Evolutionary conservation across 2,329 filamentous ascomycete genomes (phyloP), one percentile per base, ranked within the genome.

Genomic region (Immersiporthe knoxdaviesiana): DNA sequence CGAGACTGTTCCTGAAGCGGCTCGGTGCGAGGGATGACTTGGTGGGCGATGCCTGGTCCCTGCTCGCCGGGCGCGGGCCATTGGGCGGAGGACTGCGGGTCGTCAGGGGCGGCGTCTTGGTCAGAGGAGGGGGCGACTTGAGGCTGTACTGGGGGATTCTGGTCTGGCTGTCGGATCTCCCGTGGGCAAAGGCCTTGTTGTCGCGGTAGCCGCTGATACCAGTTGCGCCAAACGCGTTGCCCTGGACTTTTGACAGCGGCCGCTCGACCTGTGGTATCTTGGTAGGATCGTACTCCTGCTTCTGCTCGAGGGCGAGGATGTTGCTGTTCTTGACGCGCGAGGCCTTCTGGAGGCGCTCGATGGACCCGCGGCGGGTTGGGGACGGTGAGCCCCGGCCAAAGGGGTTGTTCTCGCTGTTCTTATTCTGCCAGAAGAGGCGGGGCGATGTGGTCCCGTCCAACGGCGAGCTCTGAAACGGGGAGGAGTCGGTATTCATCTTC

Each of bases 291-390:
- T 97, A 97, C 83, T 97, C 92, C 79, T 94, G 89, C 81, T 94
- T 94, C 77, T 94, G 91, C 81, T 97, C 94, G 67, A 94, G 91
- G 56, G 93, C 94, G 78, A 97, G 93, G 85, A 98, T 97, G 82
- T 91, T 97, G 86, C 95, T 97, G 83, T 97, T 98, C 86, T 95
- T 97, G 76, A 99, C 96, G 71, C 96, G 92, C 67, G 95, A 97
- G 41, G 94, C 94, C 78, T 91, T 93, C 82, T 97, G 97, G 70
- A 99, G 86, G 77, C 94, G 94, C 85, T 99, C 96, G 74, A 99
- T 94, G 24, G 95, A 98, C 60, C 93, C 92, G 77, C 95, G 91
- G 76, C 93, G 92, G 69, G 89, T 90, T 30, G 92, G 90, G 60
- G 91, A 91, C 10, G 90, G 88, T 14, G 91, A 89, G 58, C 86